Base-by-base conservation (phyloP, 108 stramenopile species). In the Thalassiosira profunda region DNA sequence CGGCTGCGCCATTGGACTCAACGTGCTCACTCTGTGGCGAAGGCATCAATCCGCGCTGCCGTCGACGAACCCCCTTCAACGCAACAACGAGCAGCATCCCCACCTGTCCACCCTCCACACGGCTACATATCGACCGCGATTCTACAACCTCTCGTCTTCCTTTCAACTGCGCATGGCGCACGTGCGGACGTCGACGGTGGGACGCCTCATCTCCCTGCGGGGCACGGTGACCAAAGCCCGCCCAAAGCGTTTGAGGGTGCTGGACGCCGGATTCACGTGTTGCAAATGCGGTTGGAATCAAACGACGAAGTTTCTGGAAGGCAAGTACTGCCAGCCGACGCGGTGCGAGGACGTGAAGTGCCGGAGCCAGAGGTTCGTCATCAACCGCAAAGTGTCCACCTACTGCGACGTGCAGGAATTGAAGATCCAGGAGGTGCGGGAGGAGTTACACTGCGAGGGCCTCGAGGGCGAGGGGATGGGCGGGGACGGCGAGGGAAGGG, bases 321-420 rank as follows among this genome's bases (percentile, higher is more conserved):
- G 93, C 14, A 68, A 80, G 46, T 91, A 79, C 72, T 72, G 83
- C 14, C 55, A 84, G 8, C 98, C 98, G 0, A 76, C 80, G 1
- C 81, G 81, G 20, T 99, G 98, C 62, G 61, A 30, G 44, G 76
- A 72, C 21, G 59, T 62, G 11, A 84, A 87, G 36, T 93, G 93
- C 58, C 59, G 64, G 14, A 77, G 74, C 33, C 64, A 74, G 35
- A 79, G 58, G 29, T 97, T 97, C 58, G 75, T 87, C 3, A 44
- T 97, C 72, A 65, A 78, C 26, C 62, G 94, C 47, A 69, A 76
- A 40, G 86, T 92, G 51, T 93, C 96, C 0, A 86, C 82, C 14
- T 97, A 96, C 64, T 90, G 86, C 61, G 96, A 98, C 76, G 81
- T 87, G 6, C 98, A 98, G 83, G 85, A 94, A 71, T 74, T 98